Base-by-base conservation (phyloP, 345 rosid genomes). In the Pistacia atlantica region DNA sequence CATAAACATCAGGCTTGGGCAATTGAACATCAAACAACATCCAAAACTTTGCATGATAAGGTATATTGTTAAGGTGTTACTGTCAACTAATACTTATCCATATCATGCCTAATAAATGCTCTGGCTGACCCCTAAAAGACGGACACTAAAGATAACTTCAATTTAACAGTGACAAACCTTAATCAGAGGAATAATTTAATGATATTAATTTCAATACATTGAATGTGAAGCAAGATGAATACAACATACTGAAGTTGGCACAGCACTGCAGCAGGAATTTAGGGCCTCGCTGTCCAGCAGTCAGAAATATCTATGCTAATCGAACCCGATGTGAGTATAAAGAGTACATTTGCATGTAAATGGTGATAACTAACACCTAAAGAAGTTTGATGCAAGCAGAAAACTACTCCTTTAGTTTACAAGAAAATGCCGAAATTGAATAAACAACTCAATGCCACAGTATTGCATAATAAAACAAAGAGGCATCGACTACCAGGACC, bases 21-120 rank as follows among this genome's bases (percentile, higher is more conserved):
- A 12, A 38, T 25, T 31, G 13, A 28, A 55, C 9, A 46, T 54
- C 48, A 65, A 51, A 33, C 68, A 37, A 37, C 67, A 72, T 64
- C 20, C 73, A 58, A 20, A 52, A 60, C 58, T 49, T 71, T 60
- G 51, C 28, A 57, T 37, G 69, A 57, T 9, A 59, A 59, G 48
- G 31, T 20, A 58, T 49, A n/a, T 10, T 48, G 46, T 60, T 2
- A 72, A 38, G 1, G 12, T 8, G 20, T 11, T 7, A n/a, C 25
- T 25, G n/a, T 13, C 57, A 14, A 67, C n/a, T 25, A 25, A 67
- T 67, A 49, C 0, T 67, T 42, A 65, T 18, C 69, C 10, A 13
- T 46, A 20, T 2, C 12, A 18, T 11, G 69, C 13, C 69, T 45
- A 45, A 66, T 20, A 66, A 45, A 45, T 45, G 7, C 55, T 22